Conservation (phyloP, 192 early-diverging fungal species). For the Umbelopsis vinacea region DNA sequence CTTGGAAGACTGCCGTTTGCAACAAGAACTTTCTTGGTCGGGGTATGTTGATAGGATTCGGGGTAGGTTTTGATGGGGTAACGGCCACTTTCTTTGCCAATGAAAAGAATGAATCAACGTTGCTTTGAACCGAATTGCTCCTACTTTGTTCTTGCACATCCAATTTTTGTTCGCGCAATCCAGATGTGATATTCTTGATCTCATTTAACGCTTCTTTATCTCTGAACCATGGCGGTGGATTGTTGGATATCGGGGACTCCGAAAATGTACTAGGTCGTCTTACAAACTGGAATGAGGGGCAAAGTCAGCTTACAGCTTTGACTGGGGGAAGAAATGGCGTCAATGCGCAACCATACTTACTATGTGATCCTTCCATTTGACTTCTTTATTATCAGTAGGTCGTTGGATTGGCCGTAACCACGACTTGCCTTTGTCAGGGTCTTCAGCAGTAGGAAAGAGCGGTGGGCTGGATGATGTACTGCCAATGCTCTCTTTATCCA, state of each 20-base stretch:
- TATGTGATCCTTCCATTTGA: background rate
- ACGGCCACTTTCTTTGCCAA: background rate
- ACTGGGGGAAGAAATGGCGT: background rate
- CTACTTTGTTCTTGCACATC: background rate
- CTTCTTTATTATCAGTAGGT: background rate
- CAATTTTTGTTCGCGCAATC: conserved; percentile 1
- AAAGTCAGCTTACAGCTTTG: background rate
- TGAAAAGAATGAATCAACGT: background rate
- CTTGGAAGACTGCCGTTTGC: conserved; percentile 64
- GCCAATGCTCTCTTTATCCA: background rate
- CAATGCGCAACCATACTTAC: background rate
- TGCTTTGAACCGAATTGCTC: background rate
- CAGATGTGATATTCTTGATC: background rate
- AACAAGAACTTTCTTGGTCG: conserved; percentile 57
- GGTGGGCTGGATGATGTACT: background rate
- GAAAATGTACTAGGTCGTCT: background rate
- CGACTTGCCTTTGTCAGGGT: background rate
- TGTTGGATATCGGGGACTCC: background rate
- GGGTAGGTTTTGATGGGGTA: background rate
- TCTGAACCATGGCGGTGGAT: background rate
- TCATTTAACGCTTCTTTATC: background rate
- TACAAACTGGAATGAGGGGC: background rate
- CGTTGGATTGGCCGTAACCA: background rate
- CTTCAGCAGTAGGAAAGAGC: background rate
- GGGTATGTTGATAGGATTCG: background rate